Evolutionary conservation across 202 grass and related monocot genomes (phyloP), one percentile per base, ranked within the genome.

Genomic region (Miscanthus sacchariflorus): DNA sequence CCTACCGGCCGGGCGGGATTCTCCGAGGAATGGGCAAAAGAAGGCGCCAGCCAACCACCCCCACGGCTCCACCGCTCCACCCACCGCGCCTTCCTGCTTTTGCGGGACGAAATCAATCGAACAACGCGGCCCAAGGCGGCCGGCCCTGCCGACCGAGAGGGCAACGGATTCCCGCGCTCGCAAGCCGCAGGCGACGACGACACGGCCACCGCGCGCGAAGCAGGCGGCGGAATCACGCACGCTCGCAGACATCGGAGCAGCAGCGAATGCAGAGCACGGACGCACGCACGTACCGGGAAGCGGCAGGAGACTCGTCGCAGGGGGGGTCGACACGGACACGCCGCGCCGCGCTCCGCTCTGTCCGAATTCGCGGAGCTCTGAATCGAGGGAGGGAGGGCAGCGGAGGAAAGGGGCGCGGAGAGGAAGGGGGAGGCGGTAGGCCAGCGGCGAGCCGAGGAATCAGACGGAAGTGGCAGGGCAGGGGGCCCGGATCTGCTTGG

Each of bases 261-360:
- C 19, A 36, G 25, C 40, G 5, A 24, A 36, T 49, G 71, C 70
- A 74, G 70, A 74, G 70, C 78, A 67, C 23, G 54, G 59, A 23
- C 59, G 44, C 0, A 27, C 4, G 42, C 27, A 84, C 82, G 82
- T 59, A 84, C 82, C 82, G 2, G 69, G 14, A 56, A 33, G 81
- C 38, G 39, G 25, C 69, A 44, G 36, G 50, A 42, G 70, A 30
- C 27, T 83, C 48, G 68, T 44, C 49, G 13, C 13, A 15, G 35
- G 30, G 6, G 12, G 30, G 12, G 11, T 36, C 52, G 76, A 4
- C 54, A 15, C 10, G 33, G 28, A 12, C 13, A 0, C 30, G 28
- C 30, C 9, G 74, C 10, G 73, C 5, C 27, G 61, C 24, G 43
- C 35, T 2, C 3, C 8, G 35, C 9, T 19, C 13, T 43, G 50